Base-by-base conservation (phyloP, 2,329 filamentous ascomycete species). In the Penicillium hesseltinei region DNA sequence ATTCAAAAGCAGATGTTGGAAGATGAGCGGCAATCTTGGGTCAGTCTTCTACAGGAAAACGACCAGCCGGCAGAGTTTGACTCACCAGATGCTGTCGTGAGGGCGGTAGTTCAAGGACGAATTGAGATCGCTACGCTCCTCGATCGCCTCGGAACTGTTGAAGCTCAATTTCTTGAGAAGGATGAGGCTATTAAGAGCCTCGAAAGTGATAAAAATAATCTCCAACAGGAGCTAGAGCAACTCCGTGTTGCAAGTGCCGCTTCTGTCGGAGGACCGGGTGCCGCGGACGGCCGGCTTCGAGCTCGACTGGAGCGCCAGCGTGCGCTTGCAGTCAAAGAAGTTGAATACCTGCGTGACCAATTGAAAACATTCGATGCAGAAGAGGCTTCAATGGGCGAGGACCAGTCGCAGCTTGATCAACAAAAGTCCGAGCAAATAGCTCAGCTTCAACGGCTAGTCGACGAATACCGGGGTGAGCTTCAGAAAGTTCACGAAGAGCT, bases 291-390 rank as follows among this genome's bases (percentile, higher is more conserved):
- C 60, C 84, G 92, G 75, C 82, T 84, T 1, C 87, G 86, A 43
- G 79, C 89, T 52, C 85, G 94, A 33, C 78, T 97, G 0, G 93
- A 99, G 67, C 84, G 94, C 57, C 93, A 97, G 71, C 89, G 91
- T 57, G 85, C 83, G 0, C 82, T 99, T 8, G 91, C 92, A 0
- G 82, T 91, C 25, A 97, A 97, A 70, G 95, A 99, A 72, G 91
- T 94, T 0, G 92, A 97, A 65, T 96, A 96, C 71, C 82, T 99
- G 7, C 89, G 94, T 23, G 93, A 91, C 0, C 94, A 99, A 73
- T 82, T 97, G 54, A 92, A 92, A 75, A 88, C 90, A 0, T 89
- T 95, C 59, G 91, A 97, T 68, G 84, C 86, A 0, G 94, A 99
- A 73, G 92, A 97, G 67, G 85, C 86, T 52, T 92, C 92, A 0